These are phyloP conservation scores for Pythium volutum DNA, from an alignment of 352 stramenopile genomes.

Conservation along the genomic window DNA sequence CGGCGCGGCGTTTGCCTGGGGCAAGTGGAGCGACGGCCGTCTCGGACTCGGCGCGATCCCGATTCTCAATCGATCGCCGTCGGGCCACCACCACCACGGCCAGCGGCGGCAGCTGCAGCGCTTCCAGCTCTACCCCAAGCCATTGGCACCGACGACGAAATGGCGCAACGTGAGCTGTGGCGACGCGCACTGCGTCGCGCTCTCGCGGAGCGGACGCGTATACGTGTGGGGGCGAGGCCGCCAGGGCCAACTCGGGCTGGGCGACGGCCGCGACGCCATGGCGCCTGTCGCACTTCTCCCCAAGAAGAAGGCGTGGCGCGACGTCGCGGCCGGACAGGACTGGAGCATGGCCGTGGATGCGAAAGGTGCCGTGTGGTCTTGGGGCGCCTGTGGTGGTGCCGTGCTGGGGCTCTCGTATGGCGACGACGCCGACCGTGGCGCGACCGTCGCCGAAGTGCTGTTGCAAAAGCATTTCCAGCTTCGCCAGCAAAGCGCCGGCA, in stretches of 20 bases:
- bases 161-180: conserved; percentile 58
- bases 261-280: conserved; percentile 35
- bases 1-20: conserved; percentile 77
- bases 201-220: conserved; percentile 49
- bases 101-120: conserved; percentile 52
- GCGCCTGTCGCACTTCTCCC: conserved; percentile 15
- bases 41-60: conserved; percentile 68
- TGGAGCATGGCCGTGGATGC: conserved; percentile 75
- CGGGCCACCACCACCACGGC: conserved; percentile 21
- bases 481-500: conserved; percentile 18
- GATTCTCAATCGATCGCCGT: conserved; percentile 38
- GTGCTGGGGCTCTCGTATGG: conserved; percentile 47
- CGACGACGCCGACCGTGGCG: conserved; percentile 16
- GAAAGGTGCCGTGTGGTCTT: conserved; percentile 72
- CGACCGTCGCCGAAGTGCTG: conserved; percentile 37
- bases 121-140: conserved; percentile 47
- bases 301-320: conserved; percentile 28
- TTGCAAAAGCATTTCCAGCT: conserved; percentile 42
- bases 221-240: conserved; percentile 78
- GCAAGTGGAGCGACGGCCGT: conserved; percentile 67
- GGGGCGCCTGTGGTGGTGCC: conserved; percentile 64
- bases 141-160: neutral
- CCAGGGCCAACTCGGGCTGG: conserved; percentile 79
- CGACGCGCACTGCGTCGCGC: conserved; percentile 72
- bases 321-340: conserved; percentile 65